Base-by-base conservation (phyloP, 192 early-diverging fungal genomes). In the Entomortierella parvispora region DNA sequence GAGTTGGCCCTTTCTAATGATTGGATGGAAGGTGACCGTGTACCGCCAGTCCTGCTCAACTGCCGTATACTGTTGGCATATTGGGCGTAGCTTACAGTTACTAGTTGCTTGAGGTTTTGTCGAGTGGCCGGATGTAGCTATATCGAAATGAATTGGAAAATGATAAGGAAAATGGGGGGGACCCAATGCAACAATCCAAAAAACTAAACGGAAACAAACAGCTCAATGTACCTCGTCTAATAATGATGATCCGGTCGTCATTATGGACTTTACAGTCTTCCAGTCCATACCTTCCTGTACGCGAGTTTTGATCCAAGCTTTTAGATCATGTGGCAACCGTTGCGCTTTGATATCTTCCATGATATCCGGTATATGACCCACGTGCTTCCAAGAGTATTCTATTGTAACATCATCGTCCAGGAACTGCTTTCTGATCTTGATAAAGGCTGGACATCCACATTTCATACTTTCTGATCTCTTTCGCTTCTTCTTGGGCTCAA, bases 291-390 rank as follows among this genome's bases (percentile, higher is more conserved):
- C 74, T 14, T 77, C 74, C 14, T 32, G 9, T 8, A 64, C 63
- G 1, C 74, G 65, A 7, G 47, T 34, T 26, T 64, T 77, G 32
- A 77, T 77, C 74, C 74, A 77, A 0, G 61, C 46, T 40, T 77
- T 77, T 14, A 77, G 60, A 59, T 77, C 74, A 29, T 58, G 74
- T 46, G 74, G 74, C 54, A 77, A 22, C 22, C 74, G 61, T 17
- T 77, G 74, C 8, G 74, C 65, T 33, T 68, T 77, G 34, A 77
- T 77, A 9, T 77, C 74, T 47, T 77, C 74, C 47, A 68, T 51
- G 12, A 68, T 58, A 42, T 68, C 74, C 8, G 74, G 74, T 20
- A 57, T 58, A 53, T 77, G 74, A 7, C 74, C 74, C 7, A 68
- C 74, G 15, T 77, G 74, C 29, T 47, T 77, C 74, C 74, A 77